Evolutionary conservation across 1,284 basidiomycete species (phyloP).

Genomic region (Malassezia arunalokei): DNA sequence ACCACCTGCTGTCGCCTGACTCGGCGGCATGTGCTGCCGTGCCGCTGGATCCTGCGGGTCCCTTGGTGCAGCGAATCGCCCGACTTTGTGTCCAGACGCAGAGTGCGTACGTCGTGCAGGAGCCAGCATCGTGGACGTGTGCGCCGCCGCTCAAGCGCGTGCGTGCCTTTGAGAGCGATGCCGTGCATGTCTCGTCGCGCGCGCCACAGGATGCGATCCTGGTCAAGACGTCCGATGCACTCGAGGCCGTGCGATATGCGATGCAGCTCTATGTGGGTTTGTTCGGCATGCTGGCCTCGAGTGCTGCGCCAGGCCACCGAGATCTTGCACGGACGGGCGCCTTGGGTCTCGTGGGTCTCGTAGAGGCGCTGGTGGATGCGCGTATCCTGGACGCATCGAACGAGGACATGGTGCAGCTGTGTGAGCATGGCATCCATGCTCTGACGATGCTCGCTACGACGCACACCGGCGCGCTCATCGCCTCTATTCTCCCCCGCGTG

Average conservation of each 20-base stretch:
- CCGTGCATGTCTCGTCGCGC: constrained; percentile 14
- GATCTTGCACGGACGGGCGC: constrained; percentile 20
- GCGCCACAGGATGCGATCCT: constrained; percentile 21
- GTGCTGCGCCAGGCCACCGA: constrained; percentile 17
- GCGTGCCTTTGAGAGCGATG: constrained; percentile 27
- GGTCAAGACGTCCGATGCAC: constrained; percentile 10
- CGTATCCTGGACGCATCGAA: background rate
- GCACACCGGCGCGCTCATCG: background rate
- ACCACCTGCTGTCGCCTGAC: constrained; percentile 10
- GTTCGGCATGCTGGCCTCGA: constrained; percentile 18
- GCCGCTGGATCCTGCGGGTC: constrained; percentile 23
- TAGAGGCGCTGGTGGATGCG: constrained; percentile 20
- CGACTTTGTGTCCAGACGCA: constrained; percentile 16
- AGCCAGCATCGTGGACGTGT: background rate
- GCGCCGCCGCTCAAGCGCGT: constrained; percentile 19
- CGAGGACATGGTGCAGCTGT: background rate
- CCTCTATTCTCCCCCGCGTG: constrained; percentile 4
- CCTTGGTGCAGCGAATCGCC: constrained; percentile 21
- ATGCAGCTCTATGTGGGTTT: constrained; percentile 17
- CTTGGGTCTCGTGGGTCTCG: constrained; percentile 17
- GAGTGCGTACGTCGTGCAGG: background rate
- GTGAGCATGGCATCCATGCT: background rate
- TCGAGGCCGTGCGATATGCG: constrained; percentile 15
- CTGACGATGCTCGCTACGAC: background rate
- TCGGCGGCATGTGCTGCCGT: background rate